phyloP scores from a whole-genome alignment of 2,329 filamentous ascomycete genomes.

The Diaporthe ilicicola region DNA sequence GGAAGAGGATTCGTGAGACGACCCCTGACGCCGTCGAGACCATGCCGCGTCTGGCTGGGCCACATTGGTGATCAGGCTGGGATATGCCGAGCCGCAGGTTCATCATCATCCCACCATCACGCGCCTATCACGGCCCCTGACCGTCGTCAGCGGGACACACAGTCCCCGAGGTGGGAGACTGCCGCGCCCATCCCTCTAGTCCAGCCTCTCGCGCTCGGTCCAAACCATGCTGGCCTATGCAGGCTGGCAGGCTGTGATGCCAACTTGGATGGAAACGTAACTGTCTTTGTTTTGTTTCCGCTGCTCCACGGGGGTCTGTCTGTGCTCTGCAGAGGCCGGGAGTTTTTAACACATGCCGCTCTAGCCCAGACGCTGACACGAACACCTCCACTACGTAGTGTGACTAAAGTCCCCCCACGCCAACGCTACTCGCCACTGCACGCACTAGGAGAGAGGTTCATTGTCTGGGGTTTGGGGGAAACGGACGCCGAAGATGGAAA shows the following conservation, averaged over 20 bases:
- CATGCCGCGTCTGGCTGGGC: slow-evolving; percentile 1
- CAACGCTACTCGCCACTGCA: not conserved
- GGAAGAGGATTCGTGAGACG: not conserved
- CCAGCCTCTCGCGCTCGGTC: not conserved
- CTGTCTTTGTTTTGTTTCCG: slow-evolving; percentile 12
- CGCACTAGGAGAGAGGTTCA: not conserved
- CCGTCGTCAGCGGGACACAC: not conserved
- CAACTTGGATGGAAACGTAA: slow-evolving; percentile 11
- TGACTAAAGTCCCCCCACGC: not conserved
- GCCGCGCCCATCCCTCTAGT: not conserved
- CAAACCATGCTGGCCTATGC: not conserved
- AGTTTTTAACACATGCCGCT: slow-evolving; percentile 22
- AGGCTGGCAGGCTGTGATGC: not conserved
- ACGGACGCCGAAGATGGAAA: not conserved
- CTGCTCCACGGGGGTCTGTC: not conserved
- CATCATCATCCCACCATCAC: not conserved
- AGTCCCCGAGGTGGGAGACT: not conserved
- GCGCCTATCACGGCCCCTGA: slow-evolving; percentile 14
- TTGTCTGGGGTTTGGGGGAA: not conserved
- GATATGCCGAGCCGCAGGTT: slow-evolving; percentile 3
- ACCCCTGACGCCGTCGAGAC: slow-evolving; percentile 16
- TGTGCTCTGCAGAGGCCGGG: slow-evolving; percentile 14
- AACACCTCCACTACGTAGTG: slow-evolving; percentile 17
- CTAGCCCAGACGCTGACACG: slow-evolving; percentile 21
- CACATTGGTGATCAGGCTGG: not conserved